Base-by-base conservation (phyloP, 2,329 filamentous ascomycete species). In the Colletotrichum australisinense region DNA sequence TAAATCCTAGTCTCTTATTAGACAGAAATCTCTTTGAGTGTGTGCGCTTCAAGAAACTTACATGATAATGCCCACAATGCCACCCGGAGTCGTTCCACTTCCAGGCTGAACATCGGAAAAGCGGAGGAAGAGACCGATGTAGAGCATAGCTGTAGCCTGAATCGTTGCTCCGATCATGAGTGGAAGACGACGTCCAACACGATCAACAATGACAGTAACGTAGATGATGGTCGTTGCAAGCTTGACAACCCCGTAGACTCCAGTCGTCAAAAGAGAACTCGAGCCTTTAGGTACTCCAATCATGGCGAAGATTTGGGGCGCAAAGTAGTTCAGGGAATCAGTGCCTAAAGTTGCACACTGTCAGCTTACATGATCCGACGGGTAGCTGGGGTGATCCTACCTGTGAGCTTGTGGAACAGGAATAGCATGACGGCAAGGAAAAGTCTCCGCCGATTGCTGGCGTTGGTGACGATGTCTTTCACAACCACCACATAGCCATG, bases 321-420 rank as follows among this genome's bases (percentile, higher is more conserved):
- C 42, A 49, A 82, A 85, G 74, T 85, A 85, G 77, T 84, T 85
- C 19, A 85, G 67, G 8, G 78, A 79, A 73, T 84, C 82, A 4
- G 82, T 84, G 0, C 42, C 42, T 49, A 22, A 11, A 49, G 19
- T 19, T 19, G 19, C 42, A 4, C 19, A 83, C 83, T 2, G 82
- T 84, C 35, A 84, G 81, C 42, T 84, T 84, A 75, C 84, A 55
- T 66, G 82, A 82, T 4, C 5, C n/a, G 3, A n/a, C 7, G 22
- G 8, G 3, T 5, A 28, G 0, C 82, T 81, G 49, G 81, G 85
- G 72, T 85, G 85, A 76, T 84, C 1, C 82, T 84, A 1, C 83
- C 83, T 2, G 82, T 85, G 28, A 84, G 80, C 46, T 85, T 84
- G 75, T 85, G 83, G 69, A 84, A 84, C 1, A 85, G 55, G 67